Base-by-base conservation (phyloP, 257 asterid genomes). In the Solanum lycopersicoides region DNA sequence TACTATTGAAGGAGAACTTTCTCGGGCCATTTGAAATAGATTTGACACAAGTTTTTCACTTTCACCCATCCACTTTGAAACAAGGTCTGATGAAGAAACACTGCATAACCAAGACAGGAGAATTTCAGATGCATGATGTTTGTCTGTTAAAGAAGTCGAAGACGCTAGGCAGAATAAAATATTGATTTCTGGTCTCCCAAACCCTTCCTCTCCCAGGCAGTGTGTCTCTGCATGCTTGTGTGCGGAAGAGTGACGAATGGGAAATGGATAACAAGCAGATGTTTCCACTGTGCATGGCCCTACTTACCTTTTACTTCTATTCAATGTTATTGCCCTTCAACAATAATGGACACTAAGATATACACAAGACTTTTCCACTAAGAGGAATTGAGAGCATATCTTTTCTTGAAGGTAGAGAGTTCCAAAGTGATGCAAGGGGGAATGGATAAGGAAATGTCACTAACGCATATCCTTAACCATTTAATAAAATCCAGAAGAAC, bases 11-110 rank as follows among this genome's bases (percentile, higher is more conserved):
- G 98, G 98, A 74, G 96, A 83, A 89, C 98, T 95, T 88, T 95
- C 98, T 53, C 97, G 97, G 68, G 97, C 94, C 98, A 95, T 95
- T 89, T 95, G 98, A 91, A 95, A 95, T 82, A 95, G 95, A 88
- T 93, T 95, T 47, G 98, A 93, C 47, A 95, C 98, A 23, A 95
- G 95, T 91, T 95, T 95, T 86, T 95, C 98, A 92, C 98, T 95
- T 88, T 95, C 98, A 87, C 98, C 98, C 98, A 95, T 95, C 98
- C 98, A 95, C 84, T 95, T 95, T 25, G 98, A 95, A 75, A 95
- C 98, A 91, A 95, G 92, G 89, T 95, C 98, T 65, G 98, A 95
- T 25, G 98, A 95, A 86, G 98, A 95, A 89, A 95, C 90, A 87
- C 98, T 95, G 94, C 69, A 45, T 23, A 18, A 3, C 68, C 44